Percentiles rank a stretch among this genome's conserved stretches.
Conservation (phyloP, 345 rosid genomes). For the Rhodomyrtus tomentosa region DNA sequence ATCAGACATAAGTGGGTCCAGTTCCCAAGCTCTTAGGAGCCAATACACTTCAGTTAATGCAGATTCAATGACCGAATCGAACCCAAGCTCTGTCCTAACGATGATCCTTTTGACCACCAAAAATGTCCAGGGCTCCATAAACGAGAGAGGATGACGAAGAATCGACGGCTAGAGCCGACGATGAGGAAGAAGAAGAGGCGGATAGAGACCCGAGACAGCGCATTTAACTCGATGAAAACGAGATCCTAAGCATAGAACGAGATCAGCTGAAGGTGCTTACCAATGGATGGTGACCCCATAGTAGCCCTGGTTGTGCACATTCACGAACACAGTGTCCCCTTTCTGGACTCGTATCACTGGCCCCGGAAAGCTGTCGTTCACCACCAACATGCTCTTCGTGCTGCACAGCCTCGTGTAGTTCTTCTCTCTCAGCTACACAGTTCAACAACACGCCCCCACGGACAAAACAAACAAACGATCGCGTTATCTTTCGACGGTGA, state of each 20-base stretch:
- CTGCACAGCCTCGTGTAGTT: conserved; percentile 5
- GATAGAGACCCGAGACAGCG: background rate
- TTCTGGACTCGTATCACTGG: background rate
- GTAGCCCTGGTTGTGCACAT: background rate
- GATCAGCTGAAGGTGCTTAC: background rate
- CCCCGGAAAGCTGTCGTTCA: conserved; percentile 9
- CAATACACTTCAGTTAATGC: background rate
- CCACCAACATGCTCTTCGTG: conserved; percentile 6
- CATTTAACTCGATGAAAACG: background rate
- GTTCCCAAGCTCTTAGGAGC: too few species aligned
- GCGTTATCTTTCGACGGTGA: background rate
- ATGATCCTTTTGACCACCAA: background rate
- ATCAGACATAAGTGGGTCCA: too few species aligned
- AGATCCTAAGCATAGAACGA: background rate
- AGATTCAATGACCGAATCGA: background rate
- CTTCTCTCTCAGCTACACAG: background rate
- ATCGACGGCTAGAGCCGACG: background rate
- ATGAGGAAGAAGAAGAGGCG: background rate
- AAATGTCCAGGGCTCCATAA: background rate
- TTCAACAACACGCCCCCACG: background rate
- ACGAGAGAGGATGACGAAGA: background rate
- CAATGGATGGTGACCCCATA: conserved; percentile 6
- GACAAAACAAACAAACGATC: background rate
- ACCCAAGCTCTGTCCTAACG: background rate
- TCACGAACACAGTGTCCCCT: conserved; percentile 6